Conservation (phyloP, 345 rosid species). For the Arabidopsis thaliana region DNA sequence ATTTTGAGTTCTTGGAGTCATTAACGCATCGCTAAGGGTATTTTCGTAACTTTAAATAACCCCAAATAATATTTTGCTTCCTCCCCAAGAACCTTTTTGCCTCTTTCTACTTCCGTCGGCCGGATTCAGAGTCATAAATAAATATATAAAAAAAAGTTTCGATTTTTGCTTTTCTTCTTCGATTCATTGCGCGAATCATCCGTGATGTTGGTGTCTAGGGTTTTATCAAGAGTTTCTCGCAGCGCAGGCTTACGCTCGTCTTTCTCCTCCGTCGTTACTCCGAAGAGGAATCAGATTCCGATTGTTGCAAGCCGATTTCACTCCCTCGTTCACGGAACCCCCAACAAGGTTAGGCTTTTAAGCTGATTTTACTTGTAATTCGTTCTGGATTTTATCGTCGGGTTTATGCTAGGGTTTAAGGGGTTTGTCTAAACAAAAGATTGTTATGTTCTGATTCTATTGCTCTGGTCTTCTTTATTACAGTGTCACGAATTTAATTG, state of each 20-base stretch:
- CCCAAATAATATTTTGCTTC: constrained; percentile 33
- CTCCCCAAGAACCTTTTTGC: constrained; percentile 42
- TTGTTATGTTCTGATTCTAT: not conserved
- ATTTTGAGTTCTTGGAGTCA: too few species aligned
- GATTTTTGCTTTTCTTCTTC: not conserved
- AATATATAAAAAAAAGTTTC: constrained; percentile 1
- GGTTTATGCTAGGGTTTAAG: constrained; percentile 62
- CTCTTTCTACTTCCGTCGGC: not conserved
- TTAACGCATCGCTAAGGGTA: constrained; percentile 31
- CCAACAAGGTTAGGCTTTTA: constrained; percentile 47
- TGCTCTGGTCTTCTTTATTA: not conserved
- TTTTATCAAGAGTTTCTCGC: constrained; percentile 61
- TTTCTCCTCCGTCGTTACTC: constrained; percentile 48
- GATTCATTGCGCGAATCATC: constrained; percentile 3
- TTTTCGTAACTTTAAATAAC: constrained; percentile 27
- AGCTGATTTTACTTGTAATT: not conserved
- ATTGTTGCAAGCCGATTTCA: constrained; percentile 48
- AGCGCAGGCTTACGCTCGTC: constrained; percentile 53
- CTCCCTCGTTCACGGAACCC: constrained; percentile 45
- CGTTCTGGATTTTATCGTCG: not conserved
- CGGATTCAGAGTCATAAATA: not conserved
- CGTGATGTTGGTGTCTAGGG: constrained; percentile 59
- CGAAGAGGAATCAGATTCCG: constrained; percentile 49
- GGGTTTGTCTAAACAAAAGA: constrained; percentile 18
- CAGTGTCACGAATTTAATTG: not conserved